These are phyloP conservation scores for Colletotrichum musicola DNA, from an alignment of 2,329 filamentous ascomycete species.

Conservation along the genomic window DNA sequence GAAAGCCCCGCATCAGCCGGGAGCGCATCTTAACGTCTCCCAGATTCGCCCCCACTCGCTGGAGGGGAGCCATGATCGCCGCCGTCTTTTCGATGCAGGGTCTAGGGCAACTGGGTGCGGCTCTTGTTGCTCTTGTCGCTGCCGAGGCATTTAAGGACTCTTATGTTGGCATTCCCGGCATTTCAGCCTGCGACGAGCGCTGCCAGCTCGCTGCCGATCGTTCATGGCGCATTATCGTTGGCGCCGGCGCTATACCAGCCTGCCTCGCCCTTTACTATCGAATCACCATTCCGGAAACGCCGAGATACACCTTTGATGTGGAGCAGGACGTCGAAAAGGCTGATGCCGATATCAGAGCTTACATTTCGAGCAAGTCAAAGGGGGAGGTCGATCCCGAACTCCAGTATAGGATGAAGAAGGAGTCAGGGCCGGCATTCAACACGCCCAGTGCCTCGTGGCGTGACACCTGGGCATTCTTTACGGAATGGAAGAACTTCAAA, in stretches of 20 bases:
- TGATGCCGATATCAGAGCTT: slow-evolving; percentile 77
- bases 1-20: slow-evolving; percentile 21
- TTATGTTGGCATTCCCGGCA: slow-evolving; percentile 50
- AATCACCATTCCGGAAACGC: slow-evolving; percentile 87
- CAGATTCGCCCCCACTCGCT: slow-evolving; percentile 83
- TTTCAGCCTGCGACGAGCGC: slow-evolving; percentile 67
- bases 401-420: slow-evolving; percentile 66
- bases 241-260: slow-evolving; percentile 82
- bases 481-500: slow-evolving; percentile 76
- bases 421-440: slow-evolving; percentile 65
- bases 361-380: slow-evolving; percentile 62
- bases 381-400: slow-evolving; percentile 62
- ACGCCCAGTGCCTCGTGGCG: slow-evolving; percentile 77
- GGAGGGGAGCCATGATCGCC: slow-evolving; percentile 86
- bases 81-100: slow-evolving; percentile 89
- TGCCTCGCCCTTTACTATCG: slow-evolving; percentile 87
- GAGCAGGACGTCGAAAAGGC: slow-evolving; percentile 81
- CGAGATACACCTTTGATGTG: slow-evolving; percentile 86
- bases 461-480: slow-evolving; percentile 77
- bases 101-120: slow-evolving; percentile 80
- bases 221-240: slow-evolving; percentile 85
- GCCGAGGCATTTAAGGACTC: slow-evolving; percentile 72
- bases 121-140: slow-evolving; percentile 77
- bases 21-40: slow-evolving; percentile 28
- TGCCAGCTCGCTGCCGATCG: slow-evolving; percentile 81